Evolutionary conservation across 1,284 basidiomycete species (phyloP).

Genomic region (Golubevia sp.): DNA sequence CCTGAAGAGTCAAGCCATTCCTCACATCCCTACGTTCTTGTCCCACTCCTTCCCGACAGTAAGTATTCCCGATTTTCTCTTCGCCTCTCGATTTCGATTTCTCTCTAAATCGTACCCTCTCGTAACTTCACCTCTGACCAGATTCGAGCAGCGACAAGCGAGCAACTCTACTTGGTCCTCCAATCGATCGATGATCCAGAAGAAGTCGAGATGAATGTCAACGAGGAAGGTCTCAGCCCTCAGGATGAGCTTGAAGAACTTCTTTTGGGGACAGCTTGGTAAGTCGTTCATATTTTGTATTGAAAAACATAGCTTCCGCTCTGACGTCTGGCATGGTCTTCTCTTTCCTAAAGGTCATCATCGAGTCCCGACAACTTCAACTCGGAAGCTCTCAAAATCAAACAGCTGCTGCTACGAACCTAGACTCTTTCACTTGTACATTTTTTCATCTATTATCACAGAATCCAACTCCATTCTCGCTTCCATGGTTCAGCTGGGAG

Average conservation of each 20-base stretch:
- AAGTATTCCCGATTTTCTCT: neutral
- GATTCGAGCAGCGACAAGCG: neutral
- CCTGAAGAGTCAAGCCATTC: neutral
- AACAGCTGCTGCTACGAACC: too few relatives aligned
- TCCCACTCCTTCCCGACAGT: neutral
- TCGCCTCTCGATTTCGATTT: neutral
- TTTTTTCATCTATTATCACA: too few relatives aligned
- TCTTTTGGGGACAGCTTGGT: constrained; percentile 3
- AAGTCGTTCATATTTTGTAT: neutral
- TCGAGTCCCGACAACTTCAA: too few relatives aligned
- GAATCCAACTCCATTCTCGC: too few relatives aligned
- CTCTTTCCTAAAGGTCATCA: too few relatives aligned
- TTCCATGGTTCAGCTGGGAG: too few relatives aligned
- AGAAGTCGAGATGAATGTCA: neutral
- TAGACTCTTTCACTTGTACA: too few relatives aligned
- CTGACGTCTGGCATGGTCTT: neutral
- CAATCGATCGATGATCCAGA: neutral
- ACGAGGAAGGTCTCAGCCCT: neutral
- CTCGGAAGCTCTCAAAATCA: too few relatives aligned
- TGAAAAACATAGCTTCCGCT: neutral
- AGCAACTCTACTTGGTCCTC: constrained; percentile 1
- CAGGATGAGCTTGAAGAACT: neutral
- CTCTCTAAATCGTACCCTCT: neutral
- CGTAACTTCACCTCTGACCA: neutral
- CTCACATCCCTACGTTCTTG: neutral